Percentiles rank a stretch among this genome's conserved stretches.
Conservation (phyloP, 345 rosid genomes). For the Passiflora organensis region DNA sequence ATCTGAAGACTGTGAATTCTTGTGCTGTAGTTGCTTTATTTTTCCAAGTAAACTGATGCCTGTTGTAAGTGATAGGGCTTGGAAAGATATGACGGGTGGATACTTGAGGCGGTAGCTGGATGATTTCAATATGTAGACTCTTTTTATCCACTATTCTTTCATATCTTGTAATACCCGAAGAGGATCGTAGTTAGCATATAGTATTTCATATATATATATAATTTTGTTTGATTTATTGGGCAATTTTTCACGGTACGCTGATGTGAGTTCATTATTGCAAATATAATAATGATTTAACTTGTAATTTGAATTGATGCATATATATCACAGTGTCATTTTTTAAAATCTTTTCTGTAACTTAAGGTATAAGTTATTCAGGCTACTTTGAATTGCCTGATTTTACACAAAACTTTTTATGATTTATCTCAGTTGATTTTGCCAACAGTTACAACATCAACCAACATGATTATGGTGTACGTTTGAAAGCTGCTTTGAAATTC, state of each 20-base stretch:
- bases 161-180: neutral
- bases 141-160: too few species aligned
- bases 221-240: neutral
- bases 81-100: too few species aligned
- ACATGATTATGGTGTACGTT: conserved; percentile 83
- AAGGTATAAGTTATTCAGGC: too few species aligned
- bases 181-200: neutral
- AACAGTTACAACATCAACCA: conserved; percentile 86
- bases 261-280: neutral
- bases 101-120: too few species aligned
- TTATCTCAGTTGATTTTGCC: conserved; percentile 14
- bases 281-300: neutral
- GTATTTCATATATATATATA: neutral
- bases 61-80: too few species aligned
- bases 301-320: too few species aligned
- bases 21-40: too few species aligned
- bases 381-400: neutral
- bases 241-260: neutral
- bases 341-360: too few species aligned
- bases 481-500: conserved; percentile 80
- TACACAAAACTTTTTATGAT: neutral
- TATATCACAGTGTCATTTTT: too few species aligned
- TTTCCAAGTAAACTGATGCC: too few species aligned
- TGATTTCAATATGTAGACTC: too few species aligned
- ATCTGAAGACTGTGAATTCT: too few species aligned